phyloP scores from a whole-genome alignment of 2,329 filamentous ascomycete species.

The Pseudogymnoascus sp. region DNA sequence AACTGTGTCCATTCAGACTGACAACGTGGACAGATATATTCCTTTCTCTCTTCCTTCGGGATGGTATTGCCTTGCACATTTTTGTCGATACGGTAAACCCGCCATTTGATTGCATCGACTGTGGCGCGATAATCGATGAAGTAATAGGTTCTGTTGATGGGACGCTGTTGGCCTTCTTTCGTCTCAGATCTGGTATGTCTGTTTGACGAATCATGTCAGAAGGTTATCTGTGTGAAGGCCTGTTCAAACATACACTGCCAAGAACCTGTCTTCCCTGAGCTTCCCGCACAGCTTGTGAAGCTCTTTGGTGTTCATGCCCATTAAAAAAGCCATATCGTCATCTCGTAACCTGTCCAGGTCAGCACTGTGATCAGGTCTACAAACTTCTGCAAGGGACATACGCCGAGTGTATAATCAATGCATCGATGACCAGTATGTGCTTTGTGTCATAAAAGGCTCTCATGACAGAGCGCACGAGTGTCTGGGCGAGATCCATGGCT shows the following conservation, averaged over 20 bases:
- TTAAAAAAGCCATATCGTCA: constrained; percentile 77
- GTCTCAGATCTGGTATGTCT: constrained; percentile 68
- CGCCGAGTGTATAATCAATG: constrained; percentile 66
- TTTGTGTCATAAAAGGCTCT: constrained; percentile 82
- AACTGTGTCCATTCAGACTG: constrained; percentile 80
- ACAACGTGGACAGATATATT: constrained; percentile 78
- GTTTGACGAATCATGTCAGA: constrained; percentile 12
- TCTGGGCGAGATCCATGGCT: constrained; percentile 59
- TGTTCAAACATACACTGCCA: constrained; percentile 56
- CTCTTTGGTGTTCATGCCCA: constrained; percentile 86
- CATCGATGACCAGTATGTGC: constrained; percentile 74
- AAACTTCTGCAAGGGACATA: constrained; percentile 31
- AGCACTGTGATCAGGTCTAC: constrained; percentile 20
- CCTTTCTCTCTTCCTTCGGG: constrained; percentile 78
- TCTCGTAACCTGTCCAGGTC: constrained; percentile 56
- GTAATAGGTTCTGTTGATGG: constrained; percentile 86
- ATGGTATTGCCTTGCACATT: constrained; percentile 77
- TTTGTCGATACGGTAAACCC: constrained; percentile 79
- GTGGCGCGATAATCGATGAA: constrained; percentile 93
- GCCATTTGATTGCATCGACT: constrained; percentile 94
- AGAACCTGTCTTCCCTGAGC: constrained; percentile 76
- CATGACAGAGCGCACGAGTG: constrained; percentile 76
- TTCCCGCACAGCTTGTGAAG: constrained; percentile 82
- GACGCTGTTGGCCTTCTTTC: constrained; percentile 71
- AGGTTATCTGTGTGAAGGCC: neutral